phyloP scores from a whole-genome alignment of 2,329 filamentous ascomycete genomes.

The Ilyonectria sp. region DNA sequence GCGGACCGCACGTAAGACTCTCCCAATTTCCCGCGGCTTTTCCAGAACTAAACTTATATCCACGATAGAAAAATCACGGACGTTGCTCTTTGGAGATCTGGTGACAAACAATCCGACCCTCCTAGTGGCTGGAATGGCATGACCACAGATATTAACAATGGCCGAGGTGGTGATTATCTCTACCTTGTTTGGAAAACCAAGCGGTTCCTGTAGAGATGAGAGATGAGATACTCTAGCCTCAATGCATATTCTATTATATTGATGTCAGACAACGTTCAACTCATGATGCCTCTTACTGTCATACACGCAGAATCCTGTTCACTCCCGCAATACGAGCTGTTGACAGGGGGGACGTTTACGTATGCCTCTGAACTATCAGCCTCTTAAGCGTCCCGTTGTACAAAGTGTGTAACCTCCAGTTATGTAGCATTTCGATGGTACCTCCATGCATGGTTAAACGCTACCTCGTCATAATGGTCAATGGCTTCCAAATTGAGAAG shows the following conservation, averaged over 20 bases:
- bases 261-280: not conserved
- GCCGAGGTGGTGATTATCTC: conserved; percentile 22
- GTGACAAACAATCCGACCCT: not conserved
- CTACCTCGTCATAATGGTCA: no score
- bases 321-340: no score
- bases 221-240: not conserved
- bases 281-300: no score
- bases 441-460: no score
- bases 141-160: conserved; percentile 13
- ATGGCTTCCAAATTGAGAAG: no score
- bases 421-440: no score
- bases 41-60: not conserved
- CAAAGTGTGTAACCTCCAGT: no score
- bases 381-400: no score
- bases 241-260: not conserved
- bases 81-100: conserved; percentile 11
- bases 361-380: no score
- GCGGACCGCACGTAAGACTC: not conserved
- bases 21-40: not conserved
- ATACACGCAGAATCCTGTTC: no score
- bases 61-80: not conserved
- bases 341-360: no score
- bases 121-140: not conserved
- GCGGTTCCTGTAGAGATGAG: not conserved
- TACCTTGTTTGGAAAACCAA: conserved; percentile 18